Percentiles rank a stretch among this genome's conserved stretches.
Evolutionary conservation across 106 monocot species (phyloP).

Genomic region (Amphibolis antarctica): DNA sequence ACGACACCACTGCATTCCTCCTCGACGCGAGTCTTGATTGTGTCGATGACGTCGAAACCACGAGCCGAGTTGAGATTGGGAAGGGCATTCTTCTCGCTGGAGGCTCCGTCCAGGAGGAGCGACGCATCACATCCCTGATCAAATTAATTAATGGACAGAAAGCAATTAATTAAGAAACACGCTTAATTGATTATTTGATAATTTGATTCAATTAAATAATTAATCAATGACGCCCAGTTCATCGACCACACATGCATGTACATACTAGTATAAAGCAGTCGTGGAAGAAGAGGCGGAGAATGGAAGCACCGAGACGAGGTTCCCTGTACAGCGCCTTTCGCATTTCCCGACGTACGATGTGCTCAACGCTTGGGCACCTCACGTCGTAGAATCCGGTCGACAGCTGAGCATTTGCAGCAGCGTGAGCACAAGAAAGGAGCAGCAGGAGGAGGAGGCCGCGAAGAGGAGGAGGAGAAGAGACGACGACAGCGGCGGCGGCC

Average conservation of each 20-base stretch:
- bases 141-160: neutral
- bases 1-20: constrained; percentile 5
- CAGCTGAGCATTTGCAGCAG: constrained; percentile 9
- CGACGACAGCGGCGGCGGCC: no score
- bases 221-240: no score
- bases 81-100: constrained; percentile 8
- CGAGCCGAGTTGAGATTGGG: constrained; percentile 11
- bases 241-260: neutral
- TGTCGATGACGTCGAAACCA: constrained; percentile 13
- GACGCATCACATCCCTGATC: constrained; percentile 19
- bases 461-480: no score
- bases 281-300: neutral
- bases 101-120: constrained; percentile 6
- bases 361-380: constrained; percentile 7
- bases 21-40: constrained; percentile 13
- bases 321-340: neutral
- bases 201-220: no score
- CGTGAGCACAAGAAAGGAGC: no score
- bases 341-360: constrained; percentile 4
- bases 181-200: no score
- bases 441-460: no score
- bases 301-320: constrained; percentile 7
- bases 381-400: constrained; percentile 8
- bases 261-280: neutral
- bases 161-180: neutral